Percentiles rank a stretch among this genome's conserved stretches.
phyloP scores from a whole-genome alignment of 2,329 filamentous ascomycete genomes.

The Hypoxylon sp. region DNA sequence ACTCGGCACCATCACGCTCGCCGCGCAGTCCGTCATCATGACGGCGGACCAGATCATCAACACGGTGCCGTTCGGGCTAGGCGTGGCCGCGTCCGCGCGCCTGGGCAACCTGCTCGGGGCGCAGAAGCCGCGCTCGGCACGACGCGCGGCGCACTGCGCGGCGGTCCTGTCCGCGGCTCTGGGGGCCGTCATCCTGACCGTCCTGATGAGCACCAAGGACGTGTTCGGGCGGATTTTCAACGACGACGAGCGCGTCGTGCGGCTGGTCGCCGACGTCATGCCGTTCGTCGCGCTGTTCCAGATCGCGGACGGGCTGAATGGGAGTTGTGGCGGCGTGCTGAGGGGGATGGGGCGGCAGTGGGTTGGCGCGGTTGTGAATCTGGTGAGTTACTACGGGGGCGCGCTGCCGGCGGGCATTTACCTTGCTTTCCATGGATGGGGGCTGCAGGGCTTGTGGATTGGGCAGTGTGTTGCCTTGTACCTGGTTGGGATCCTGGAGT shows the following conservation, averaged over 20 bases:
- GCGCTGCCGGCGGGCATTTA: slow-evolving; percentile 86
- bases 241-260: slow-evolving; percentile 78
- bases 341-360: slow-evolving; percentile 90
- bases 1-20: slow-evolving; percentile 83
- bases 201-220: slow-evolving; percentile 79
- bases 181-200: slow-evolving; percentile 75
- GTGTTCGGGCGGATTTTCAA: slow-evolving; percentile 87
- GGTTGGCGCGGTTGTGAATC: slow-evolving; percentile 85
- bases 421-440: slow-evolving; percentile 89
- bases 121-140: slow-evolving; percentile 74
- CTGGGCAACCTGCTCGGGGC: slow-evolving; percentile 86
- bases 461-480: slow-evolving; percentile 87
- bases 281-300: slow-evolving; percentile 92
- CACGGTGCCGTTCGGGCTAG: slow-evolving; percentile 88
- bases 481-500: slow-evolving; percentile 82
- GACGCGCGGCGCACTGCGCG: slow-evolving; percentile 80
- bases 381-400: slow-evolving; percentile 86
- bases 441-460: slow-evolving; percentile 83
- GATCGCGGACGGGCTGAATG: slow-evolving; percentile 89
- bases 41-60: slow-evolving; percentile 88
- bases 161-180: slow-evolving; percentile 80
- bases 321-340: slow-evolving; percentile 84
- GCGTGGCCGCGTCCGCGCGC: slow-evolving; percentile 82
- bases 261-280: slow-evolving; percentile 81
- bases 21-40: slow-evolving; percentile 91